phyloP scores from a whole-genome alignment of 257 asterid species.

The Fraxinus cuspidata region DNA sequence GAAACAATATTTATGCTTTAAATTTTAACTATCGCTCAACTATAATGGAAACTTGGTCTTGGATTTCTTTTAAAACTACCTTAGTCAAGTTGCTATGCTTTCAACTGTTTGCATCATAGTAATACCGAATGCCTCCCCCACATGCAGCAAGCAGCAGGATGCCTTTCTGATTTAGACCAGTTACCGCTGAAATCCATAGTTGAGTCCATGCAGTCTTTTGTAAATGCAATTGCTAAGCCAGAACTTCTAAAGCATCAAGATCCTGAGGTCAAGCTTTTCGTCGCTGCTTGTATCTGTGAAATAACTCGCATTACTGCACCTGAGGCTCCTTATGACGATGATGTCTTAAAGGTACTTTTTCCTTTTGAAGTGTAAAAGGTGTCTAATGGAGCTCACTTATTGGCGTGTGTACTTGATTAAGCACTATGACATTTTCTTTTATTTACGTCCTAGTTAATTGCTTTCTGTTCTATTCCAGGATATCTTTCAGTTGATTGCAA shows the following conservation, averaged over 20 bases:
- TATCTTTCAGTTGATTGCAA: conserved; percentile 78
- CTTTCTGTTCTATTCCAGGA: conserved; percentile 61
- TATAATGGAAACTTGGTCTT: conserved; percentile 2
- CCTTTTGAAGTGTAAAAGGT: conserved; percentile 19
- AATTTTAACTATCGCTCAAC: conserved; percentile 8
- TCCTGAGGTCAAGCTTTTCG: conserved; percentile 85
- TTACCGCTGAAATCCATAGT: conserved; percentile 72
- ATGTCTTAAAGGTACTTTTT: conserved; percentile 71
- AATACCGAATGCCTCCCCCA: conserved; percentile 21
- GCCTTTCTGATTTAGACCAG: conserved; percentile 88
- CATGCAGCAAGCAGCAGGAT: conserved; percentile 85
- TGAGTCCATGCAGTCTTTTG: conserved; percentile 83
- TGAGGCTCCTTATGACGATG: conserved; percentile 88
- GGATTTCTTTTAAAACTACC: conserved; percentile 12
- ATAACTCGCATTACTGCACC: conserved; percentile 98
- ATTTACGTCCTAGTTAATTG: conserved; percentile 27
- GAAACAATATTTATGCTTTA: not conserved
- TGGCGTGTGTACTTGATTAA: conserved; percentile 18
- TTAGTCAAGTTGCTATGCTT: conserved; percentile 11
- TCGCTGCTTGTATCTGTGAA: conserved; percentile 94
- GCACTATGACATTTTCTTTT: conserved; percentile 3
- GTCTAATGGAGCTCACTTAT: conserved; percentile 23
- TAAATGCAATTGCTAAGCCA: conserved; percentile 73
- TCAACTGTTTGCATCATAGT: conserved; percentile 23
- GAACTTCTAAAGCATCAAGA: conserved; percentile 94